phyloP scores from a whole-genome alignment of 495 filamentous ascomycete genomes.

The Pyrenula massariospora region DNA sequence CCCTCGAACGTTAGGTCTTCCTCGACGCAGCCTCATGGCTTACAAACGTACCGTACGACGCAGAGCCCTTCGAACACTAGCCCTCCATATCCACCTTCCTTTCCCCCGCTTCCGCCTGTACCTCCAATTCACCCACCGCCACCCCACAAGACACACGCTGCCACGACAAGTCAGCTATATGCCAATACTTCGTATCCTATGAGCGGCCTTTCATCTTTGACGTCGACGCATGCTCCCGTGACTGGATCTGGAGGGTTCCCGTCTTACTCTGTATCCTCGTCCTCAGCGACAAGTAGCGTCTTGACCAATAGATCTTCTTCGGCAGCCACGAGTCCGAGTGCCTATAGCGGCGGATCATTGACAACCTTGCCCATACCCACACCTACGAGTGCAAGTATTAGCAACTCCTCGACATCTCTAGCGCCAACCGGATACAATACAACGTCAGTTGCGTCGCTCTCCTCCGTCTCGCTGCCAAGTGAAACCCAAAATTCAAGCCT shows the following conservation, averaged over 20 bases:
- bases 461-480: not conserved
- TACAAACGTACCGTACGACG: not conserved
- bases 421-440: not conserved
- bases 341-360: not conserved
- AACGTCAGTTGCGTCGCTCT: not conserved
- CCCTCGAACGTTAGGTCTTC: not conserved
- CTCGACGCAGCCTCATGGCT: not conserved
- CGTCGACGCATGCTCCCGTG: not conserved
- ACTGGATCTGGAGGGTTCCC: not conserved
- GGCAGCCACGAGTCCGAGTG: not conserved
- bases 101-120: not conserved
- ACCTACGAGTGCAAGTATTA: not conserved
- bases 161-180: not conserved
- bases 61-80: not conserved
- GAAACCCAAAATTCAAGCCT: not conserved
- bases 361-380: not conserved
- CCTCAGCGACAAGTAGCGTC: not conserved
- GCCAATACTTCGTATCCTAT: not conserved
- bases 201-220: not conserved
- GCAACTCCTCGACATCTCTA: not conserved
- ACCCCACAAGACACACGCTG: not conserved
- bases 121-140: not conserved
- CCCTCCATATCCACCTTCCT: no score
- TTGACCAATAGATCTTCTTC: not conserved
- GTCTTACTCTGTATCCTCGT: not conserved